Conservation (phyloP, 495 filamentous ascomycete species). For the Talaromyces borbonicus region DNA sequence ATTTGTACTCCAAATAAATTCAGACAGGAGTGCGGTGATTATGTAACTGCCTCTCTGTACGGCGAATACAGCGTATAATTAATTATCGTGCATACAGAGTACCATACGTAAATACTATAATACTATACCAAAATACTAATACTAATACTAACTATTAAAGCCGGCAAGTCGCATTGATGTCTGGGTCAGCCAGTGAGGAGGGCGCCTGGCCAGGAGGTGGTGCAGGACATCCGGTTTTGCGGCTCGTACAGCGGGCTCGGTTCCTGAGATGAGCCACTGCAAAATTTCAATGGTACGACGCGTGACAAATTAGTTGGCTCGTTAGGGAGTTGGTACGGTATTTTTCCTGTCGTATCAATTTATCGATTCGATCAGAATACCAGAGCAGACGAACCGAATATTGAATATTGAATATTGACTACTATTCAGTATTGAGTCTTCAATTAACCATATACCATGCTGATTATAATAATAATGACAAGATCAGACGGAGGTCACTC, state of each 20-base stretch:
- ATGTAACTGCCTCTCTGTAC: too few species aligned
- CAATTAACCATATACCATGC: too few species aligned
- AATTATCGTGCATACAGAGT: too few species aligned
- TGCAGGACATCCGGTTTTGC: slow-evolving; percentile 1
- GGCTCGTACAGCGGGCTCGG: neutral
- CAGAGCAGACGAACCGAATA: neutral
- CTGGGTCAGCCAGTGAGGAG: neutral
- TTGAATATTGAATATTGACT: neutral
- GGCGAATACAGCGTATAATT: too few species aligned
- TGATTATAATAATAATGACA: too few species aligned
- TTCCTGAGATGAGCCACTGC: neutral
- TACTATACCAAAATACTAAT: too few species aligned
- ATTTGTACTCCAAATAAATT: too few species aligned
- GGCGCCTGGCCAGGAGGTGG: neutral
- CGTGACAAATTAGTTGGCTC: neutral
- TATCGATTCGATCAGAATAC: neutral
- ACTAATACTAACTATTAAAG: neutral
- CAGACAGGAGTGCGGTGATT: too few species aligned
- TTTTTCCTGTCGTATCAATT: too few species aligned
- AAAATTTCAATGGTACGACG: neutral
- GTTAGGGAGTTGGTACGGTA: too few species aligned
- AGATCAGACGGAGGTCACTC: too few species aligned
- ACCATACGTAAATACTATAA: too few species aligned
- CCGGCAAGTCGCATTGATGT: neutral
- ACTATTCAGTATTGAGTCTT: neutral